These are phyloP conservation scores for Gaeumannomyces tritici DNA, from an alignment of 2,329 filamentous ascomycete genomes.

Conservation along the genomic window DNA sequence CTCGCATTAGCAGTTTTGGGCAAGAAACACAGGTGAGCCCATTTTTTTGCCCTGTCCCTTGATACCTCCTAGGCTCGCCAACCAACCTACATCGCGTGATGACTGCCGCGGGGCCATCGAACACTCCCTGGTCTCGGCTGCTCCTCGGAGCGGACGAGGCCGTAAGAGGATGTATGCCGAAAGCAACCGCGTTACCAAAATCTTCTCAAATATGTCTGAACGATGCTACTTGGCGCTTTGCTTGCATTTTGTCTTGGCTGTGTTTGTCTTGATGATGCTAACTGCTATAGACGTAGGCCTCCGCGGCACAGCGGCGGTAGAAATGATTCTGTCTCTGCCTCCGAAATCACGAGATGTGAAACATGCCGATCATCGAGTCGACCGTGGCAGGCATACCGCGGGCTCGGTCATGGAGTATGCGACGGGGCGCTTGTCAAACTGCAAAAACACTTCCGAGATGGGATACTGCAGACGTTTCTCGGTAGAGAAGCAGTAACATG, in stretches of 20 bases:
- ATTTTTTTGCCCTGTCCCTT: not conserved
- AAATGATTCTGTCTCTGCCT: not conserved
- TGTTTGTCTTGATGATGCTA: not conserved
- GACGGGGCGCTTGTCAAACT: no score
- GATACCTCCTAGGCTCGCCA: not conserved
- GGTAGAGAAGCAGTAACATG: no score
- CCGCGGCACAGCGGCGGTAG: not conserved
- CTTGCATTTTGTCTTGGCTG: no score
- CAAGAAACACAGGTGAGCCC: not conserved
- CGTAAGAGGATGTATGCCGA: conserved; percentile 27
- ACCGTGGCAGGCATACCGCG: no score
- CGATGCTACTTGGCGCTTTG: not conserved
- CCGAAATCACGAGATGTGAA: not conserved
- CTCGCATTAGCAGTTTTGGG: not conserved
- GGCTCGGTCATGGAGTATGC: no score
- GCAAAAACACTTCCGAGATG: no score
- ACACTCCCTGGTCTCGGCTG: conserved; percentile 12
- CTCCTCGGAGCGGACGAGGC: not conserved
- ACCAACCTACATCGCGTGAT: conserved; percentile 15
- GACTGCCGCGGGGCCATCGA: conserved; percentile 29
- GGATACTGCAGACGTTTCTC: no score
- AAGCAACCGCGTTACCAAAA: conserved; percentile 35
- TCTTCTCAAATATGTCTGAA: conserved; percentile 24
- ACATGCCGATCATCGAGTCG: not conserved
- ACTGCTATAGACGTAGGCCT: not conserved